Percentiles rank a stretch among this genome's conserved stretches.
Conservation (phyloP, 192 early-diverging fungal species). For the Gorgonomyces haynaldii region DNA sequence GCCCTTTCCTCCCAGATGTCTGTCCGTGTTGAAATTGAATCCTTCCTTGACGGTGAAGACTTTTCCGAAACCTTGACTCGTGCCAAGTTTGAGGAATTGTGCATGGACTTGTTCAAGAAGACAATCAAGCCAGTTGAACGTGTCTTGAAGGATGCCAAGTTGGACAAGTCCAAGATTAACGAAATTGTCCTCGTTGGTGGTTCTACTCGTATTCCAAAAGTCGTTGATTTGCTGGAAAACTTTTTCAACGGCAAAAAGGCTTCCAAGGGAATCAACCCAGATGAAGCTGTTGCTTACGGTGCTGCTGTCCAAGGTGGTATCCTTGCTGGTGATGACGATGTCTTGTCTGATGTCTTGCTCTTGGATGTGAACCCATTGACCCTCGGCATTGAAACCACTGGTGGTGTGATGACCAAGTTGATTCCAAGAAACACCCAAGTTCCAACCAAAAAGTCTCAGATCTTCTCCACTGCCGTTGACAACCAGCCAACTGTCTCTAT, state of each 20-base stretch:
- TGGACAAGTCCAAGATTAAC: conserved; percentile 77
- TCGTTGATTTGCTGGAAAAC: conserved; percentile 81
- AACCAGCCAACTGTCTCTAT: conserved; percentile 95
- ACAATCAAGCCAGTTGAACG: conserved; percentile 89
- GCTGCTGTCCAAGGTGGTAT: conserved; percentile 94
- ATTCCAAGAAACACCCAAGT: conserved; percentile 87
- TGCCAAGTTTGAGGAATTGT: conserved; percentile 94
- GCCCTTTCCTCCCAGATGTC: conserved; percentile 87
- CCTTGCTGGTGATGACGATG: conserved; percentile 59
- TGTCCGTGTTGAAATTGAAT: conserved; percentile 85
- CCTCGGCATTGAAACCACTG: conserved; percentile 95
- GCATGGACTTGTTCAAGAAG: conserved; percentile 84
- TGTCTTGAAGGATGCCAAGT: conserved; percentile 80
- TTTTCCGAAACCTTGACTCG: conserved; percentile 89
- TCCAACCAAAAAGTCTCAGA: conserved; percentile 96
- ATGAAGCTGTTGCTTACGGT: conserved; percentile 97
- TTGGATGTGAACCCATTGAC: conserved; percentile 94
- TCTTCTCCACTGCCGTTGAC: conserved; percentile 94
- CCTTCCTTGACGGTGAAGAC: conserved; percentile 76
- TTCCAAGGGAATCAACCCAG: conserved; percentile 93
- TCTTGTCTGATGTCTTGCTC: conserved; percentile 59
- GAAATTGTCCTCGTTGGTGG: conserved; percentile 97
- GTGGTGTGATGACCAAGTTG: conserved; percentile 92
- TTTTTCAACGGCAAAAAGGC: conserved; percentile 97
- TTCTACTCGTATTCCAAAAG: conserved; percentile 97